Conservation (phyloP, 257 asterid species). For the Jacaranda copaia region DNA sequence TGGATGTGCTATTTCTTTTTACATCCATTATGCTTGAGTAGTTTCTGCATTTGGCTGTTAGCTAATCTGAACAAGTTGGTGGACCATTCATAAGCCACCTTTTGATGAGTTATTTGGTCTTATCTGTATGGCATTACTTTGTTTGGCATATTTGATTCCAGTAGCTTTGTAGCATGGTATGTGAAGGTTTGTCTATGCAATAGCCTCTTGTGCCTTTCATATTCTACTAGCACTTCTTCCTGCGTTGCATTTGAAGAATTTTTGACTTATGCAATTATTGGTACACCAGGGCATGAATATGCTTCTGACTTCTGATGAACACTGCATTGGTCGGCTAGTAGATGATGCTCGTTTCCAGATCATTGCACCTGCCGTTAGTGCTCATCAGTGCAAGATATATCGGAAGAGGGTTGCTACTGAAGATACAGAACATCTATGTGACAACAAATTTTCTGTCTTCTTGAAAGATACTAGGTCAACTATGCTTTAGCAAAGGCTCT, state of each 20-base stretch:
- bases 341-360: constrained; percentile 80
- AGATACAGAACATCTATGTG: constrained; percentile 51
- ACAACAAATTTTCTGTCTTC: constrained; percentile 54
- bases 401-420: constrained; percentile 56
- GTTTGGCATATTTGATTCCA: constrained; percentile 12
- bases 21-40: neutral
- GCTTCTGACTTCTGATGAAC: constrained; percentile 78
- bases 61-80: constrained; percentile 9
- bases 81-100: neutral
- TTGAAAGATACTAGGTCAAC: constrained; percentile 89
- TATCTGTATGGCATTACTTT: neutral
- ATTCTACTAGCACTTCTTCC: constrained; percentile 3
- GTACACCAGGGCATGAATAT: constrained; percentile 77
- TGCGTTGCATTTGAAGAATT: constrained; percentile 6
- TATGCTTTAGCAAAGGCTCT: constrained; percentile 27
- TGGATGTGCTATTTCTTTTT: neutral
- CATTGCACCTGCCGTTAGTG: constrained; percentile 81
- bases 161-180: neutral
- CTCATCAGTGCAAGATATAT: constrained; percentile 83
- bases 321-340: constrained; percentile 87
- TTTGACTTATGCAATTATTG: constrained; percentile 38
- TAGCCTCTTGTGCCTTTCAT: constrained; percentile 9
- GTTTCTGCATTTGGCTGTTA: constrained; percentile 3
- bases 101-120: neutral
- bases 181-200: neutral